Evolutionary conservation across 192 early-diverging fungal genomes (phyloP), one percentile per base, ranked within the genome.

Genomic region (Oehlia diaphana): DNA sequence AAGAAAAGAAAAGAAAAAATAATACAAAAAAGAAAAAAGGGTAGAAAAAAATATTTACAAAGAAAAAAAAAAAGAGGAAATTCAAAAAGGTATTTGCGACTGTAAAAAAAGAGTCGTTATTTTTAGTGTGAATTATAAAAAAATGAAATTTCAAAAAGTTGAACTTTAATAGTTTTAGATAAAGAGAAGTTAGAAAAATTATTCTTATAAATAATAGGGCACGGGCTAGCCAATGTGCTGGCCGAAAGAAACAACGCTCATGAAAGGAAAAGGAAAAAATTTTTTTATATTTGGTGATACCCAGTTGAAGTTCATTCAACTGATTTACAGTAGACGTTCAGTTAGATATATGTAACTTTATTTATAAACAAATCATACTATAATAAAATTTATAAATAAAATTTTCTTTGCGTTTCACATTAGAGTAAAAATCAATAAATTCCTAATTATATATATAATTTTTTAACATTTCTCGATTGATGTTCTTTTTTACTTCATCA

Each of bases 301-400:
- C 26, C 26, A 16, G 16, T 69, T 31, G 67, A 42, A 69, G 35
- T 67, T 67, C 65, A 67, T 69, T 69, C 67, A 69, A 69, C 37
- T 42, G 67, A 69, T 69, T 37, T 69, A 69, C 67, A 37, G 67
- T 37, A 69, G 53, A 21, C 53, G 44, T 42, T 42, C 39, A 42
- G 39, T 42, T n/a, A 42, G 39, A 42, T 42, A 53, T 53, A 53
- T 53, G 50, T 50, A 50, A 50, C 49, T 50, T 50, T 50, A 58
- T 58, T 16, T 58, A 58, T 58, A 58, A 58, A 47, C 44, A 47
- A 47, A 47, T 47, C 10, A 47, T 47, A 47, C 10, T 12, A 47
- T 47, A 47, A 47, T 12, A 9, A 44, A 37, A 37, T 4, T 44
- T 9, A 9, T 44, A 44, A 44, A 9, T 44, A 44, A 44, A 44